Conservation (phyloP, 176 grass and related monocot genomes). For the bread wheat (Triticum aestivum) region DNA sequence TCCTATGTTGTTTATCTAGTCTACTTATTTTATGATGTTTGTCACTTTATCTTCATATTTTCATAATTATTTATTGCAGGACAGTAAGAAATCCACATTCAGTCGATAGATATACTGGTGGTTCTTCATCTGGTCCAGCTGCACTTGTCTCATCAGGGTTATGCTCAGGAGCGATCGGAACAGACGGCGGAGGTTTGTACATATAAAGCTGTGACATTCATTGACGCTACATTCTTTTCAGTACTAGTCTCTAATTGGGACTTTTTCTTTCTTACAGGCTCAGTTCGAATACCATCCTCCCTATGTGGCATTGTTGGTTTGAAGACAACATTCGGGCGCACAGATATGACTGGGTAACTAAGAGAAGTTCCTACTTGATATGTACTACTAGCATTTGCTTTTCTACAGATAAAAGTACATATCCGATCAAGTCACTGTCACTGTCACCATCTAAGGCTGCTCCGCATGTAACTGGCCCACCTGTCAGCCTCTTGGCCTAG, state of each 20-base stretch:
- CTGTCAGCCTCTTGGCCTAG: not conserved
- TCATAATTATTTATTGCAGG: slow-evolving; percentile 49
- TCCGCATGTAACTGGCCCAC: not conserved
- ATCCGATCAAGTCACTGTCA: not conserved
- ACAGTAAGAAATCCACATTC: slow-evolving; percentile 94
- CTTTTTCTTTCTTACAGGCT: slow-evolving; percentile 55
- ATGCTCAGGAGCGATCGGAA: slow-evolving; percentile 85
- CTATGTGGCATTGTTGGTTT: slow-evolving; percentile 96
- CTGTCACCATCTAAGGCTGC: not conserved
- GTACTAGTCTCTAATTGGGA: not conserved
- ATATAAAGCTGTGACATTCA: not conserved
- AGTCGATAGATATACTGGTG: slow-evolving; percentile 92
- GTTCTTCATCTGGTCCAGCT: slow-evolving; percentile 96
- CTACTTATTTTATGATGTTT: slow-evolving; percentile 25
- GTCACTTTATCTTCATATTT: slow-evolving; percentile 1
- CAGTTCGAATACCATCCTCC: slow-evolving; percentile 96
- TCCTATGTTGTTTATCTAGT: slow-evolving; percentile 1
- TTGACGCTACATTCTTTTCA: slow-evolving; percentile 18
- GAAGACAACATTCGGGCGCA: slow-evolving; percentile 91
- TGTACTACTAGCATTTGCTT: not conserved
- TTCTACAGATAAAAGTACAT: not conserved
- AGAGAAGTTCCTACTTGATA: slow-evolving; percentile 7
- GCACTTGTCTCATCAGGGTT: slow-evolving; percentile 92
- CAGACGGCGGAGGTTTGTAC: slow-evolving; percentile 87
- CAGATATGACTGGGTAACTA: slow-evolving; percentile 84